These are phyloP conservation scores for Colletotrichum lini DNA, from an alignment of 2,329 filamentous ascomycete species.

Conservation along the genomic window DNA sequence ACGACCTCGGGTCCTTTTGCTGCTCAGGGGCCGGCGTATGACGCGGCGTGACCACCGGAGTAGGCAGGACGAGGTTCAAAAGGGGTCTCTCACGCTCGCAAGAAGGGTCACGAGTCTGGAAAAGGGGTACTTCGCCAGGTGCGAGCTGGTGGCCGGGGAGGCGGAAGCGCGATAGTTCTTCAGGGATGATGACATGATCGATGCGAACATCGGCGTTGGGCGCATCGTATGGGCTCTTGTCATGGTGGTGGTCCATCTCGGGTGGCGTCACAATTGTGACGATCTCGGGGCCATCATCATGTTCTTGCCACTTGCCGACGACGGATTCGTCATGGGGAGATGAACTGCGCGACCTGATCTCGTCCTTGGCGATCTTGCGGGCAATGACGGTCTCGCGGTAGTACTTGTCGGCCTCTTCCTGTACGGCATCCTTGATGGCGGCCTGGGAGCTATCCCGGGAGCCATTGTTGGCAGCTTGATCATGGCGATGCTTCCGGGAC, in stretches of 20 bases:
- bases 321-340: slow-evolving; percentile 68
- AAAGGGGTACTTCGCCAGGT: slow-evolving; percentile 51
- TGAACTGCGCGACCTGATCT: slow-evolving; percentile 66
- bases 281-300: slow-evolving; percentile 51
- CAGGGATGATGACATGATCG: slow-evolving; percentile 71
- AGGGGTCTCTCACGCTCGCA: slow-evolving; percentile 70
- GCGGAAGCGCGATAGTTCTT: slow-evolving; percentile 60
- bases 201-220: slow-evolving; percentile 76
- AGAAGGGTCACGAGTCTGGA: slow-evolving; percentile 66
- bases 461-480: slow-evolving; percentile 51
- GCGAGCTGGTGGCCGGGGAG: slow-evolving; percentile 46
- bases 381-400: slow-evolving; percentile 71
- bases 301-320: slow-evolving; percentile 66
- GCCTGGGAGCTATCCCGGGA: slow-evolving; percentile 52
- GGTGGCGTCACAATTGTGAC: slow-evolving; percentile 70
- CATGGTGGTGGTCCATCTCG: slow-evolving; percentile 60
- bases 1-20: slow-evolving; percentile 42
- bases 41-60: slow-evolving; percentile 68
- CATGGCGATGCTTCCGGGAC: slow-evolving; percentile 51
- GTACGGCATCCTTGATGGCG: slow-evolving; percentile 60
- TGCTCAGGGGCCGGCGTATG: slow-evolving; percentile 45
- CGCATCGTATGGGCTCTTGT: slow-evolving; percentile 67
- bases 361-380: slow-evolving; percentile 67
- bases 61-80: slow-evolving; percentile 73
- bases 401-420: slow-evolving; percentile 70